Evolutionary conservation across 306 rosid genomes (phyloP), one percentile per base, ranked within the genome.

Genomic region (Hippophae gyantsensis): DNA sequence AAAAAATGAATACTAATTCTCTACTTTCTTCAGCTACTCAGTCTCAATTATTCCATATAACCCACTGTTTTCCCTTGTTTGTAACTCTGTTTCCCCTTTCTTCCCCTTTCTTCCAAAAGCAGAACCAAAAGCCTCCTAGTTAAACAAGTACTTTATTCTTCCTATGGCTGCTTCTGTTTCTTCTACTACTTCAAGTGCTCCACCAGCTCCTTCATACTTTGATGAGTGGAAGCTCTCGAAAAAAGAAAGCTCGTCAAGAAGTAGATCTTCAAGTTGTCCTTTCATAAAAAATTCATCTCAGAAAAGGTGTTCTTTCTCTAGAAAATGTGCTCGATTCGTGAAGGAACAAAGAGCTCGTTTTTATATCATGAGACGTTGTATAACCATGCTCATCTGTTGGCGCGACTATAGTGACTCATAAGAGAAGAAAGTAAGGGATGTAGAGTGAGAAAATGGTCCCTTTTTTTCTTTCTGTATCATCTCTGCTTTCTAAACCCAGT

Each of bases 381-480:
- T 89, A 3, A 73, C 84, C 43, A 89, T 89, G 95, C 95, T 89
- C 63, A 84, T 89, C 61, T 89, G 97, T 72, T 89, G 97, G 97
- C 87, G 81, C 43, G 95, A 89, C 48, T 82, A 84, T 68, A 71
- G 72, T 53, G 95, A 89, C 69, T 84, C 97, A 4, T 70, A 32
- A 46, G 46, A 27, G 27, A 13, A 32, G 3, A 32, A 32, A 32
- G 38, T 32, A 32, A 32, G 38, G 38, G 38, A 32, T 32, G 38
- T 32, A 32, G 52, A 66, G 62, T 26, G 48, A 11, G 42, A 52
- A 9, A 43, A 44, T 6, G 43, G 27, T 26, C 18, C 25, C 41
- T 48, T 14, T 9, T 49, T 60, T 60, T 50, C 13, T 63, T 54
- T 50, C 13, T 58, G 9, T 72, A 9, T n/a, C 32, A 9, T 32